Conservation (phyloP, 1,139 yeast species). For the Zygotorulaspora mrakii region DNA sequence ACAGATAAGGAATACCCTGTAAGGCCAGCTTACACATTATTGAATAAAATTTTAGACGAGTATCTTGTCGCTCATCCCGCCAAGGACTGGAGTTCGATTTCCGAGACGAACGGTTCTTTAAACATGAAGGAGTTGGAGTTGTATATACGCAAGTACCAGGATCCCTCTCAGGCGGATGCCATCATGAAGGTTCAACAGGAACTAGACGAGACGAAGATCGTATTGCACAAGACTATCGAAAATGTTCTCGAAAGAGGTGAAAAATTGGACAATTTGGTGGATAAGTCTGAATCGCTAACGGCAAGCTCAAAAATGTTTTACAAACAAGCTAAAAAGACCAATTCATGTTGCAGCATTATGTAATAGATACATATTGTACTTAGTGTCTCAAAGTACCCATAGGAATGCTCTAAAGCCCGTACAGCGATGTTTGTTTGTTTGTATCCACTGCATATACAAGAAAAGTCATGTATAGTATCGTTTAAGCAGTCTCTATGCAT, state of each 20-base stretch:
- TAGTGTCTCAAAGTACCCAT: too few relatives aligned
- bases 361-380: conserved; percentile 36
- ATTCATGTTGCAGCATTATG: conserved; percentile 87
- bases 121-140: conserved; percentile 60
- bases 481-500: too few relatives aligned
- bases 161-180: conserved; percentile 95
- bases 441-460: too few relatives aligned
- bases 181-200: conserved; percentile 97
- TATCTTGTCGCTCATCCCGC: conserved; percentile 80
- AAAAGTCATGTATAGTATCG: too few relatives aligned
- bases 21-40: conserved; percentile 91
- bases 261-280: conserved; percentile 87
- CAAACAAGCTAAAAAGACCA: conserved; percentile 95
- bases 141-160: conserved; percentile 83
- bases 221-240: conserved; percentile 92
- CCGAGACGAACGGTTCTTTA: conserved; percentile 49
- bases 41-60: conserved; percentile 89
- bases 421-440: too few relatives aligned
- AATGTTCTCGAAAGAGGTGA: conserved; percentile 94
- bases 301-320: conserved; percentile 89
- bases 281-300: conserved; percentile 89
- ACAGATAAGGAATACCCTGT: conserved; percentile 95
- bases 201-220: conserved; percentile 94
- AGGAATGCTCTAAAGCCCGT: too few relatives aligned
- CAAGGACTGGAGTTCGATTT: conserved; percentile 58